These are phyloP conservation scores for Rhododendron ovatum DNA, from an alignment of 148 eudicot species.

Conservation along the genomic window DNA sequence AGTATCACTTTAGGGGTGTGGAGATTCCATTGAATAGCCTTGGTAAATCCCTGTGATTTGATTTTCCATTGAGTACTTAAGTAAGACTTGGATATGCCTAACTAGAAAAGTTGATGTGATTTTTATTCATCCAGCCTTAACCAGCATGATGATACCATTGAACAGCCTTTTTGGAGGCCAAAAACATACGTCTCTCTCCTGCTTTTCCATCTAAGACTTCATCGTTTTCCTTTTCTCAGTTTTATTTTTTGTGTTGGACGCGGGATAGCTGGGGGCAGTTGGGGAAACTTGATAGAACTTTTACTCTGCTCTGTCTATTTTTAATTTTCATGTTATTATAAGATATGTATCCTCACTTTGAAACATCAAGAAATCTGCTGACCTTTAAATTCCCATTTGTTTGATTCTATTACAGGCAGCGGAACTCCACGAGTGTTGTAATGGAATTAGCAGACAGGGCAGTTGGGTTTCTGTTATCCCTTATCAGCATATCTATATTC, in stretches of 20 bases:
- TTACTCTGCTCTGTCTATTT: not conserved
- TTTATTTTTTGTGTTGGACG: not conserved
- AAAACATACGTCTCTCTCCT: not conserved
- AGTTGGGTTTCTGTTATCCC: slow-evolving; percentile 63
- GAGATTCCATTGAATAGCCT: not conserved
- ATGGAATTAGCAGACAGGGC: slow-evolving; percentile 95
- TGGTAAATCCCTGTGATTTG: not conserved
- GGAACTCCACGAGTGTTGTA: not conserved
- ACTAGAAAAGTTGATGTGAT: not conserved
- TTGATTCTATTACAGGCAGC: not conserved
- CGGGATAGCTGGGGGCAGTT: not conserved
- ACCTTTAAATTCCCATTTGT: not conserved
- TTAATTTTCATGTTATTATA: not conserved
- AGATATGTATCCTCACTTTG: not conserved
- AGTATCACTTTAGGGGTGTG: not conserved
- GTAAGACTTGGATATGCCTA: not conserved
- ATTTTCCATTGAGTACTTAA: not conserved
- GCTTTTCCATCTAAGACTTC: not conserved
- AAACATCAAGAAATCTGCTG: not conserved
- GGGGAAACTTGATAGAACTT: not conserved
- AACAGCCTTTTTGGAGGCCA: not conserved
- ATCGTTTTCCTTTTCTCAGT: not conserved
- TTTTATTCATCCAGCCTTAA: not conserved
- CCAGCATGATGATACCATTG: not conserved
- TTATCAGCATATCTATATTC: slow-evolving; percentile 71